A percentile compares a stretch with the other conserved stretches of the same genome.
phyloP scores from a whole-genome alignment of 2,329 filamentous ascomycete genomes.

The Alternaria solani region DNA sequence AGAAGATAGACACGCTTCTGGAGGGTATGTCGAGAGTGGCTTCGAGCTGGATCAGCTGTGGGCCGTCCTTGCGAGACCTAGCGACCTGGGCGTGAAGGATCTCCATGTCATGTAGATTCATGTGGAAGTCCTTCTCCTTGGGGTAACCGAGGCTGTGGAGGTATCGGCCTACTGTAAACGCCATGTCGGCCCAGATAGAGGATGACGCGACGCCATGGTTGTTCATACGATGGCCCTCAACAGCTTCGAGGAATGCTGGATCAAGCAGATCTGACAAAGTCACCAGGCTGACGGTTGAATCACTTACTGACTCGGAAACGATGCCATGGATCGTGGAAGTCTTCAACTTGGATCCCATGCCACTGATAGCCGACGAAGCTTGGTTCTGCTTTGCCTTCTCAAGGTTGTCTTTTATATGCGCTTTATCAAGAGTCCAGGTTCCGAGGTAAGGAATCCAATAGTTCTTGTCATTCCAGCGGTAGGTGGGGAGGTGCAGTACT shows the following conservation, averaged over 20 bases:
- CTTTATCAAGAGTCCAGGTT: conserved; percentile 1
- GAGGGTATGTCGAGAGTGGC: conserved; percentile 16
- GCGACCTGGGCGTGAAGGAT: conserved; percentile 42
- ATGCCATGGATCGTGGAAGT: conserved; percentile 1
- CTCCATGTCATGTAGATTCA: conserved; percentile 52
- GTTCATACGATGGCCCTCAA: conserved; percentile 16
- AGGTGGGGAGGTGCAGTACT: not conserved
- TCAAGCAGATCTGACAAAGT: not conserved
- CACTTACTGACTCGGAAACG: not conserved
- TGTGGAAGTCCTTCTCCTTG: not conserved
- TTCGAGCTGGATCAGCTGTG: conserved; percentile 11
- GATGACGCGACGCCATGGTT: conserved; percentile 40
- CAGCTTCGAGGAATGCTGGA: conserved; percentile 1
- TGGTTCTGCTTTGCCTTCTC: conserved; percentile 1
- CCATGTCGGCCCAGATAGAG: conserved; percentile 56
- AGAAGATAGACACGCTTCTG: conserved; percentile 12
- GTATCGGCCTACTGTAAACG: conserved; percentile 63
- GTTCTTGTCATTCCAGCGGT: not conserved
- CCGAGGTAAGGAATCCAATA: conserved; percentile 3
- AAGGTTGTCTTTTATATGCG: not conserved
- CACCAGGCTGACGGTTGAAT: not conserved
- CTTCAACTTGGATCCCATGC: not conserved
- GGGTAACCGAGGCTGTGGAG: conserved; percentile 7
- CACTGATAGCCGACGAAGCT: not conserved
- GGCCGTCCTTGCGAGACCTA: conserved; percentile 1